Evolutionary conservation across 352 stramenopile species (phyloP).

Genomic region (Pilasporangium apinafurcum): DNA sequence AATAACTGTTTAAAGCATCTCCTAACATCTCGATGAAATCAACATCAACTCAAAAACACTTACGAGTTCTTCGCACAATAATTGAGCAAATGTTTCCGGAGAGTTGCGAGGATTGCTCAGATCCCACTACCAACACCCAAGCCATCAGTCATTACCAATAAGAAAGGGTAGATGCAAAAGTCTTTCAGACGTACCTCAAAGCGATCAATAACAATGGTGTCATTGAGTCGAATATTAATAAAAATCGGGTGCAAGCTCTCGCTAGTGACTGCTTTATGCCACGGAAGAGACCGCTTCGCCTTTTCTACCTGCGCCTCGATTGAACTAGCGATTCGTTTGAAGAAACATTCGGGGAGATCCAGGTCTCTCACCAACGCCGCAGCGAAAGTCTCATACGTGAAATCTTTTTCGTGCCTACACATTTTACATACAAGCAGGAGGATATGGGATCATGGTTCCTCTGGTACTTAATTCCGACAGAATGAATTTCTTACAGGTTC

Average conservation of each 20-base stretch:
- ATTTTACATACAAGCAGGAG: background rate
- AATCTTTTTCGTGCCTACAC: slow-evolving; percentile 58
- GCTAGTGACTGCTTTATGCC: slow-evolving; percentile 37
- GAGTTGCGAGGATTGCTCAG: slow-evolving; percentile 59
- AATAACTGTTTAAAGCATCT: background rate
- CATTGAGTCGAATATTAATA: slow-evolving; percentile 77
- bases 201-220: slow-evolving; percentile 75
- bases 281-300: slow-evolving; percentile 41
- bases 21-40: background rate
- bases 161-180: background rate
- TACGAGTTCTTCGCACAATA: slow-evolving; percentile 70
- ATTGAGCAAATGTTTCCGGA: slow-evolving; percentile 57
- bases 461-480: no score
- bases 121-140: slow-evolving; percentile 37
- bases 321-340: slow-evolving; percentile 51
- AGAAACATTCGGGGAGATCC: slow-evolving; percentile 69
- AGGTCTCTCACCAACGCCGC: slow-evolving; percentile 60
- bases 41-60: background rate
- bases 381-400: slow-evolving; percentile 71
- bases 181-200: slow-evolving; percentile 39
- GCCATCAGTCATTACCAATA: background rate
- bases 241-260: slow-evolving; percentile 75
- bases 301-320: slow-evolving; percentile 71
- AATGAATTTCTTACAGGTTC: slow-evolving; percentile 41
- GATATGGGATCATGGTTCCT: no score